Percentiles rank a stretch among this genome's conserved stretches.
Evolutionary conservation across 2,329 filamentous ascomycete species (phyloP).

Genomic region (Claviceps sp.): DNA sequence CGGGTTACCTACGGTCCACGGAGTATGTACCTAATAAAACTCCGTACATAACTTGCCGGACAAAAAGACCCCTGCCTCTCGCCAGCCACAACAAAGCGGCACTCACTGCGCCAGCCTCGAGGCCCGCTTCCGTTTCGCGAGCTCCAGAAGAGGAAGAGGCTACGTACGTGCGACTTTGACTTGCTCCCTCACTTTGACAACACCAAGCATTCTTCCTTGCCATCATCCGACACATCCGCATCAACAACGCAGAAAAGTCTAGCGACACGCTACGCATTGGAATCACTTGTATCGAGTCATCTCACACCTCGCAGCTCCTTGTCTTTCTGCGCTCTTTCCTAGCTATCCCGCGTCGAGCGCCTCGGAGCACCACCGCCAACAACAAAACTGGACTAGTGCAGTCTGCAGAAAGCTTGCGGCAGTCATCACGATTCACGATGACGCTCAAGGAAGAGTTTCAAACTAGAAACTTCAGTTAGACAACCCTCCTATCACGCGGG

Average conservation of each 20-base stretch:
- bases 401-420: neutral
- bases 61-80: neutral
- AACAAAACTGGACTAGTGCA: neutral
- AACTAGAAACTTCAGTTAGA: slow-evolving; percentile 62
- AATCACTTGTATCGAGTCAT: neutral
- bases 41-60: neutral
- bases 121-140: slow-evolving; percentile 2
- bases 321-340: neutral
- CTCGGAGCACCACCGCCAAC: neutral
- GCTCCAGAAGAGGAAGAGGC: slow-evolving; percentile 13
- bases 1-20: too few species aligned
- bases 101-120: slow-evolving; percentile 6
- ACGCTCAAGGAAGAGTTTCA: slow-evolving; percentile 59
- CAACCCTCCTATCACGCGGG: neutral
- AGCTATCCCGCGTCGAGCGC: slow-evolving; percentile 1
- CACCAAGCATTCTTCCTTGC: slow-evolving; percentile 7
- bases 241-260: slow-evolving; percentile 8
- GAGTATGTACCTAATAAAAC: too few species aligned
- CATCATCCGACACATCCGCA: slow-evolving; percentile 10
- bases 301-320: neutral
- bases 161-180: slow-evolving; percentile 13
- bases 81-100: slow-evolving; percentile 2
- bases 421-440: slow-evolving; percentile 48
- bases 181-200: slow-evolving; percentile 15
- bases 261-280: slow-evolving; percentile 2